These are phyloP conservation scores for Fonsecaea pugnacius DNA, from an alignment of 2,329 filamentous ascomycete species.

Conservation along the genomic window DNA sequence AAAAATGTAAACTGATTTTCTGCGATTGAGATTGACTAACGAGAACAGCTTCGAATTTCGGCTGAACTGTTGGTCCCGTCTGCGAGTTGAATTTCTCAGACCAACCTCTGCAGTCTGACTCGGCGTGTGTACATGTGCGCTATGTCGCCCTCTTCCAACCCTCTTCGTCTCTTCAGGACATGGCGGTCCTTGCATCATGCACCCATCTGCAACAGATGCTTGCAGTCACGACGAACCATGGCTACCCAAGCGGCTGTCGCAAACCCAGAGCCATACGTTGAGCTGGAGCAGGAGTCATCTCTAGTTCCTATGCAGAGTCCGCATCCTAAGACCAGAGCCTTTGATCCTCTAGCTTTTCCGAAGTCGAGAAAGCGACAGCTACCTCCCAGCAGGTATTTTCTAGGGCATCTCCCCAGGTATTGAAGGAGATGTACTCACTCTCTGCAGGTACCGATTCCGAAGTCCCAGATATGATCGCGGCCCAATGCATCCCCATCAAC, in stretches of 20 bases:
- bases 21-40: background rate
- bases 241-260: slow-evolving; percentile 44
- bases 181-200: slow-evolving; percentile 24
- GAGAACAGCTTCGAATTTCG: background rate
- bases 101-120: background rate
- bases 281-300: slow-evolving; percentile 33
- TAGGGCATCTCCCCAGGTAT: slow-evolving; percentile 5
- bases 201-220: slow-evolving; percentile 30
- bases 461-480: slow-evolving; percentile 94
- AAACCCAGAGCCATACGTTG: slow-evolving; percentile 16
- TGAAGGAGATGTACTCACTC: slow-evolving; percentile 8
- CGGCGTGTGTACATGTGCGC: background rate
- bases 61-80: background rate
- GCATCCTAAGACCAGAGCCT: slow-evolving; percentile 39
- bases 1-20: slow-evolving; percentile 7
- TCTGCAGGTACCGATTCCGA: slow-evolving; percentile 86
- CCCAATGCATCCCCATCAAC: slow-evolving; percentile 88
- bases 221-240: slow-evolving; percentile 51
- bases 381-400: slow-evolving; percentile 46
- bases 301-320: slow-evolving; percentile 16
- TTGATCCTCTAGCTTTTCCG: slow-evolving; percentile 55
- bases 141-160: slow-evolving; percentile 20
- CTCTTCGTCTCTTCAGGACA: slow-evolving; percentile 22
- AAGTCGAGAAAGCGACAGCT: slow-evolving; percentile 45
- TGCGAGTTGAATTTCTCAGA: background rate